Base-by-base conservation (phyloP, 1,139 yeast genomes). In the Magnusiomyces magnusii region DNA sequence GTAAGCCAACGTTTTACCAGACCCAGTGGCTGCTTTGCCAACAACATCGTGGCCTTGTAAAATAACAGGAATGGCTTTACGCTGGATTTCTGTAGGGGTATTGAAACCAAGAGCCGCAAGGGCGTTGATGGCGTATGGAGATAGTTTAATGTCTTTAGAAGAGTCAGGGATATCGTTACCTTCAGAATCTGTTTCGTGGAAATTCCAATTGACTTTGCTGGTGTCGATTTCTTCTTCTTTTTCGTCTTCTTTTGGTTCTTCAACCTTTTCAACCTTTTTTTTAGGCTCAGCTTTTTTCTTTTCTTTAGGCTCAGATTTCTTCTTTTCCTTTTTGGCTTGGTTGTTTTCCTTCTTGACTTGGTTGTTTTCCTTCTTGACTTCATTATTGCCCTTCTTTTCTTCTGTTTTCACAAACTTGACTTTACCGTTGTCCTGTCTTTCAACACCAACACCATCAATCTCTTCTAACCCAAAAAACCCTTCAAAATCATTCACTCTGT, bases 21-120 rank as follows among this genome's bases (percentile, higher is more conserved):
- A 90, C 71, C 99, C 99, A 0, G 99, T 95, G 9, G 95, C 86
- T 13, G 99, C 99, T 69, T 93, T 95, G 60, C 99, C 99, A 64
- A 95, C 83, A 10, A 93, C 82, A 72, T 93, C 98, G 55, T 78
- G 79, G 3, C 93, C 95, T 42, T 78, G 76, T 17, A 88, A 64
- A 2, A 95, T 90, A 39, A 78, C 70, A 1, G 98, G 97, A 57
- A 93, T 85, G n/a, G 93, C 78, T 61, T 76, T 76, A 62, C 77
- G 78, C 73, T 93, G 99, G 68, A 93, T 91, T 36, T 85, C 88
- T 0, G 98, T 92, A 10, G 99, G 98, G 41, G 76, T 74, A 1
- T 66, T 68, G 71, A 87, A 93, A 0, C 80, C 81, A n/a, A 85
- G 72, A 23, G 76, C 76, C 1, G 78, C 71, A 9, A 51, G 47